Base-by-base conservation (phyloP, 2,329 filamentous ascomycete species). In the Hymenoscyphus linearis region DNA sequence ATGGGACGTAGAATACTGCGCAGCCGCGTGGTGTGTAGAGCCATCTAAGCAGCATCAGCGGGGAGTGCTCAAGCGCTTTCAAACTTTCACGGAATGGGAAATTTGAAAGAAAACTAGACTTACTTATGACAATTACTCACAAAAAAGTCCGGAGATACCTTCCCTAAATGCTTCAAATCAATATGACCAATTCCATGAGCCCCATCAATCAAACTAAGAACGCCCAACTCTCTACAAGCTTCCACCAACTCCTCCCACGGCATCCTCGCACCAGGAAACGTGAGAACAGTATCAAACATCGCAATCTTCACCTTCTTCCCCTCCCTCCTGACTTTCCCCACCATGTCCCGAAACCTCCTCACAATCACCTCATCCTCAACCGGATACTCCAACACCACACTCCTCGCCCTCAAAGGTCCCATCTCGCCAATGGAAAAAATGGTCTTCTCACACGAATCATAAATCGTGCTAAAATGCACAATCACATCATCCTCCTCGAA, bases 111-210 rank as follows among this genome's bases (percentile, higher is more conserved):
- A 26, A 44, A 25, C 25, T 56, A 18, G 18, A 58, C 84, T 91
- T 92, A 97, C 79, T 96, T 96, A 77, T 96, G 90, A 69, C 87
- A 91, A 73, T 96, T 97, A 62, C 82, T 88, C 10, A 93, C 83
- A 71, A 96, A 91, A 76, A 96, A 96, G 74, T 97, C 93, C 0
- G 91, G 87, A 62, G 91, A 84, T 2, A 91, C 77, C 5, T 75
- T 73, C 0, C 72, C 67, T 9, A 96, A 75, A 73, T 96, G 83
- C 13, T 96, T 75, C 18, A 71, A 63, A 74, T 96, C 84, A n/a
- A 96, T 75, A 2, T 82, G 79, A 1, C 93, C 93, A 35, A 96
- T 77, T 0, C 88, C 88, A 75, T 97, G 93, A 0, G 93, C 93
- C 16, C 85, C 93, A 73, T 97, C 93, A 37, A 97, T 79, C 27